A percentile compares a stretch with the other conserved stretches of the same genome.
These are phyloP conservation scores for Pyrenophora graminea DNA, from an alignment of 2,329 filamentous ascomycete genomes.

Conservation along the genomic window DNA sequence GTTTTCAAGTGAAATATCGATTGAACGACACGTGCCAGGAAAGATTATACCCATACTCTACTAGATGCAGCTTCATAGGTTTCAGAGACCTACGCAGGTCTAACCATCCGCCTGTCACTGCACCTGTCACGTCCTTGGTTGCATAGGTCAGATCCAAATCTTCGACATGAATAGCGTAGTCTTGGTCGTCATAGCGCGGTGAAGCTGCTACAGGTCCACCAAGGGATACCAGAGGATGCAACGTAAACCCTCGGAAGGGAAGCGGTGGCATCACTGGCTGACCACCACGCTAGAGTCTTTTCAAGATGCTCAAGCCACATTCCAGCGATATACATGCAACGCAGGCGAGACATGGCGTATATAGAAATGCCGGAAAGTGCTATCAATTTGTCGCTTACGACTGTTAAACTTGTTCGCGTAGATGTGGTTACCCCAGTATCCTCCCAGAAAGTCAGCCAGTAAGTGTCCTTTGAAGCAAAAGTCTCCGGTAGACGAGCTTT, in stretches of 20 bases:
- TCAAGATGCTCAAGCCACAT: constrained; percentile 15
- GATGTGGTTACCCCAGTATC: not conserved
- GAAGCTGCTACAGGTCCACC: not conserved
- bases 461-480: not conserved
- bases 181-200: not conserved
- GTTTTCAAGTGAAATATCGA: not conserved
- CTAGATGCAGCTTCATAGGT: not conserved
- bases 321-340: constrained; percentile 13
- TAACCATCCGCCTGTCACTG: constrained; percentile 11
- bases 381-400: constrained; percentile 12
- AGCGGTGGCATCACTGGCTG: not conserved
- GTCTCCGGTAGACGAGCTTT: too few relatives aligned
- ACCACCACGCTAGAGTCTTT: not conserved
- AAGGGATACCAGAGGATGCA: constrained; percentile 15
- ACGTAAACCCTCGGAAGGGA: constrained; percentile 7
- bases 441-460: not conserved
- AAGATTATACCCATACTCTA: not conserved
- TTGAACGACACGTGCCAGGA: not conserved
- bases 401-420: not conserved
- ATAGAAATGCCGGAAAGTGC: constrained; percentile 20
- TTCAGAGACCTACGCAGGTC: constrained; percentile 7
- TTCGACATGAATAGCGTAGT: constrained; percentile 2
- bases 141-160: constrained; percentile 7
- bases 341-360: not conserved
- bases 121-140: constrained; percentile 12